phyloP scores from a whole-genome alignment of 108 stramenopile genomes.

The Nitzschia sp. region DNA sequence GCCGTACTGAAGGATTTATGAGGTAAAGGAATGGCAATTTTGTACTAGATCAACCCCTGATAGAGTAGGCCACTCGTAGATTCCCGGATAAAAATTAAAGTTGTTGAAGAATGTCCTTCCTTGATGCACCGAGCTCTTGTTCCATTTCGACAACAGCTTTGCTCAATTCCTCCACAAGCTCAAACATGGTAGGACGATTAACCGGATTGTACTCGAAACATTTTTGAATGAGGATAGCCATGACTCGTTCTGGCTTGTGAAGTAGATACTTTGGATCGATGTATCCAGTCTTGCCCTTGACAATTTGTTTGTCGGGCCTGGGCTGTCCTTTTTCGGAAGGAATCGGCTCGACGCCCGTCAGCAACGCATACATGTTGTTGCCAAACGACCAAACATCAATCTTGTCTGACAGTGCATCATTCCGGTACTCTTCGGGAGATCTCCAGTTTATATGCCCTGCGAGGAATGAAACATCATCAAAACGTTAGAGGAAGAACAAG shows the following conservation, averaged over 20 bases:
- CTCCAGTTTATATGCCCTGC: constrained; percentile 33
- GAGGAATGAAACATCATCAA: no score
- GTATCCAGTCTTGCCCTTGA: constrained; percentile 22
- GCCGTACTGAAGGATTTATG: neutral
- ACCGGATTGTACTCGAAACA: constrained; percentile 47
- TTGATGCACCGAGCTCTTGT: neutral
- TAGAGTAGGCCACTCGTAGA: no score
- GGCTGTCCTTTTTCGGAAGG: neutral
- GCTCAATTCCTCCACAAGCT: constrained; percentile 13
- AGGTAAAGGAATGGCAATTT: neutral
- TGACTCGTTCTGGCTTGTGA: constrained; percentile 28
- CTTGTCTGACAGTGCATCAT: constrained; percentile 50
- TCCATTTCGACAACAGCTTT: neutral
- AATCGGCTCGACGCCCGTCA: constrained; percentile 38
- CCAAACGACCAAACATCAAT: constrained; percentile 61
- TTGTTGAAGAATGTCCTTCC: neutral
- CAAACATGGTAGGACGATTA: constrained; percentile 39
- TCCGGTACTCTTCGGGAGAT: constrained; percentile 61
- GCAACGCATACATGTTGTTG: constrained; percentile 55
- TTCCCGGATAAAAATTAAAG: no score
- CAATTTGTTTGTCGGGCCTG: neutral
- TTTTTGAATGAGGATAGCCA: constrained; percentile 41
- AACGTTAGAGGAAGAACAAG: no score
- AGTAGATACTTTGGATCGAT: constrained; percentile 42
- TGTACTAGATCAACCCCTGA: no score